Percentiles rank a stretch among this genome's conserved stretches.
These are phyloP conservation scores for Fusarium sp. DNA, from an alignment of 2,329 filamentous ascomycete species.

Conservation along the genomic window DNA sequence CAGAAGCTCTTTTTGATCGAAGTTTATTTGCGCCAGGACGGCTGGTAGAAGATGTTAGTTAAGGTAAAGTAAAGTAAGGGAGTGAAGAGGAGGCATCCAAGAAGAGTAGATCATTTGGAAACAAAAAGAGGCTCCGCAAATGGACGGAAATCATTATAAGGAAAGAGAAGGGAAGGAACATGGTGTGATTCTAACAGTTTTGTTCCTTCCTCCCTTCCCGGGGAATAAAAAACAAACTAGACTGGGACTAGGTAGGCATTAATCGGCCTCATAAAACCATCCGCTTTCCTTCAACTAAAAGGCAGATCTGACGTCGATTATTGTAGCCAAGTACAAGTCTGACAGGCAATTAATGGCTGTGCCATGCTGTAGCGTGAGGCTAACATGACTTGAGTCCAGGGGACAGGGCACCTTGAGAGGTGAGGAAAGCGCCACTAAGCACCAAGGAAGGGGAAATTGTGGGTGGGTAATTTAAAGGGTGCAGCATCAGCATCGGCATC, in stretches of 20 bases:
- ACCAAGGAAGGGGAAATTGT: slow-evolving; percentile 43
- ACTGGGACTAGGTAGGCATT: slow-evolving; percentile 15
- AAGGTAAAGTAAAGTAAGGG: background rate
- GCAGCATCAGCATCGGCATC: background rate
- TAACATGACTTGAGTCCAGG: background rate
- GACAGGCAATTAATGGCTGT: slow-evolving; percentile 34
- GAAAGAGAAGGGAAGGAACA: background rate
- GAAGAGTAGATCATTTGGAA: slow-evolving; percentile 9
- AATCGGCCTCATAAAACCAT: slow-evolving; percentile 38
- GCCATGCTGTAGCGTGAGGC: slow-evolving; percentile 29
- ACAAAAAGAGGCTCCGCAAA: slow-evolving; percentile 3
- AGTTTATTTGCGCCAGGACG: slow-evolving; percentile 45
- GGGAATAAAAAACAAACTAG: slow-evolving; percentile 18
- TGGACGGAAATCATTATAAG: background rate
- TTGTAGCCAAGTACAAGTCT: background rate
- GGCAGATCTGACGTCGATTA: slow-evolving; percentile 38
- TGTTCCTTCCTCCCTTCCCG: background rate
- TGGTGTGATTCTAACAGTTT: slow-evolving; percentile 22
- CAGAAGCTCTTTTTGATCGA: slow-evolving; percentile 41
- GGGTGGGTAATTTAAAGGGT: slow-evolving; percentile 43
- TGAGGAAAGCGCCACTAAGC: slow-evolving; percentile 30
- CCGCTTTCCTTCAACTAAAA: slow-evolving; percentile 16
- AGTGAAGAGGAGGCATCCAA: background rate
- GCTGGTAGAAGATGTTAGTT: slow-evolving; percentile 33
- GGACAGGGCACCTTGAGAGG: slow-evolving; percentile 30